These are phyloP conservation scores for Fusarium haematococcum DNA, from an alignment of 2,329 filamentous ascomycete genomes.

Conservation along the genomic window DNA sequence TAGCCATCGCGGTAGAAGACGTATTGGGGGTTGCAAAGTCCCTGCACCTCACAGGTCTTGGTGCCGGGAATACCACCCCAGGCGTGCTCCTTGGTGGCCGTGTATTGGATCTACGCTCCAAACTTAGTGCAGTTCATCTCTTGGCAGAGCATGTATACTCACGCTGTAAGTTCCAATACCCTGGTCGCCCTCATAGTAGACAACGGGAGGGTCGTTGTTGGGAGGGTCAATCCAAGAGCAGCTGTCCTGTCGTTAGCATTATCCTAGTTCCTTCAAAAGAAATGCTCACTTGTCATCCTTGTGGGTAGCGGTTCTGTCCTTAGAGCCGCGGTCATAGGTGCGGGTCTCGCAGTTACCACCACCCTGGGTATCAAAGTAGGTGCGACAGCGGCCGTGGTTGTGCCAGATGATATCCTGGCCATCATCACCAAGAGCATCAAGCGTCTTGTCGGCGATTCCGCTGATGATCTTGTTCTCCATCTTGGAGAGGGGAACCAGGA, in stretches of 20 bases:
- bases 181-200: constrained; percentile 9
- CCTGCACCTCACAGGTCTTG: background rate
- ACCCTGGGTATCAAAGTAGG: constrained; percentile 10
- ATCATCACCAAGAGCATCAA: background rate
- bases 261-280: background rate
- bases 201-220: background rate
- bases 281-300: constrained; percentile 1
- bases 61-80: background rate
- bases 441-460: background rate
- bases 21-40: constrained; percentile 9
- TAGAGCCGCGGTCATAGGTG: constrained; percentile 4
- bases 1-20: constrained; percentile 11
- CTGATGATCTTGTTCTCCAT: background rate
- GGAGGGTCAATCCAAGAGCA: constrained; percentile 9
- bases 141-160: background rate
- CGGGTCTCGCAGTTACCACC: constrained; percentile 10
- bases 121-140: background rate
- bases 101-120: constrained; percentile 4
- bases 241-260: background rate
- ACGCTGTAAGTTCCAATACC: constrained; percentile 11
- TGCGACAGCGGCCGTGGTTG: constrained; percentile 2
- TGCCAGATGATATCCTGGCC: constrained; percentile 11
- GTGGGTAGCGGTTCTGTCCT: background rate
- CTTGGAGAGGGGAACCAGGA: background rate
- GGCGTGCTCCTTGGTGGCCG: constrained; percentile 9